phyloP scores from a whole-genome alignment of 768 basidiomycete genomes.

The Hypsizygus marmoreus region DNA sequence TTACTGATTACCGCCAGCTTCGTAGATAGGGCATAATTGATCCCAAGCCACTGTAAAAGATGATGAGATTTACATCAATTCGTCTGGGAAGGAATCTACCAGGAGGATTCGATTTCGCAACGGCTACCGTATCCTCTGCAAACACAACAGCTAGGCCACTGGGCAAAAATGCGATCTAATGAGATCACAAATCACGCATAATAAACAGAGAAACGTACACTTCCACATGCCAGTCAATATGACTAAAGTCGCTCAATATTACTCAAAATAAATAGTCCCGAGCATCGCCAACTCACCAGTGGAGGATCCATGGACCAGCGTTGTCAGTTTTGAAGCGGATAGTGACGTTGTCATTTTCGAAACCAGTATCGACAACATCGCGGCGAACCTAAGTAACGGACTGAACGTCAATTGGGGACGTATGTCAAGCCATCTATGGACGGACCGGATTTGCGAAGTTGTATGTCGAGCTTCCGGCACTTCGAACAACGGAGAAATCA shows the following conservation, averaged over 20 bases:
- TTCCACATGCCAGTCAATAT: constrained; percentile 54
- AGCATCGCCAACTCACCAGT: constrained; percentile 33
- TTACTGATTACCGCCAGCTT: too few relatives aligned
- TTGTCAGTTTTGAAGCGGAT: constrained; percentile 53
- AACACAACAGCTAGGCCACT: constrained; percentile 40
- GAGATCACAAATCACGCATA: not conserved
- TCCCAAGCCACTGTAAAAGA: constrained; percentile 32
- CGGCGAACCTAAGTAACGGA: constrained; percentile 19
- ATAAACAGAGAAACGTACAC: constrained; percentile 22
- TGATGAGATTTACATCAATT: not conserved
- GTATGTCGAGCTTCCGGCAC: constrained; percentile 26
- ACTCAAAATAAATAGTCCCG: not conserved
- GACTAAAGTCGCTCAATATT: constrained; percentile 26
- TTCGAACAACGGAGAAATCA: constrained; percentile 36
- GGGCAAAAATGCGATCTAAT: constrained; percentile 7
- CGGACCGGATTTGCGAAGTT: constrained; percentile 46
- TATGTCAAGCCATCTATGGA: not conserved
- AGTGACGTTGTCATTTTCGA: constrained; percentile 34
- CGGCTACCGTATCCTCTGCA: constrained; percentile 30
- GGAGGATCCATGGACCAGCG: constrained; percentile 49
- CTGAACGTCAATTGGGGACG: not conserved
- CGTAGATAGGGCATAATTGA: constrained; percentile 36
- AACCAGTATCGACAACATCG: constrained; percentile 34
- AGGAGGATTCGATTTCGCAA: not conserved
- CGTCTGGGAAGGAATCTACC: not conserved